phyloP scores from a whole-genome alignment of 139 green algal species.

The Mychonastes homosphaera region DNA sequence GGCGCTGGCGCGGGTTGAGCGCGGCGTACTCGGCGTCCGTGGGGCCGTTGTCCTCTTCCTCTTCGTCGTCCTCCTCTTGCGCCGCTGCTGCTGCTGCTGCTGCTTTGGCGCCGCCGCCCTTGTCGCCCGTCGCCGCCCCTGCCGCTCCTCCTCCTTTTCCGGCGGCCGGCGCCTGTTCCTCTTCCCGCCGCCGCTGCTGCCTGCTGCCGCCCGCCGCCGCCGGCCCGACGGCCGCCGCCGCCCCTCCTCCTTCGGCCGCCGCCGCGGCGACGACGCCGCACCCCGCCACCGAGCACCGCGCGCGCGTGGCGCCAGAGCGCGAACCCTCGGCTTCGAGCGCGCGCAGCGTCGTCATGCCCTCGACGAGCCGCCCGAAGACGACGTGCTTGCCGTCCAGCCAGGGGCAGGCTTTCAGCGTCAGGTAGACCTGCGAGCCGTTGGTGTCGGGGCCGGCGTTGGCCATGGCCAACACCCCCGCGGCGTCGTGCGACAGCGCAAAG shows the following conservation, averaged over 20 bases:
- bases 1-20: constrained; percentile 63
- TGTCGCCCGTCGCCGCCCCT: not conserved
- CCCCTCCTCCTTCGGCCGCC: not conserved
- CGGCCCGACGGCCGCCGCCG: not conserved
- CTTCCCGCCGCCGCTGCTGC: constrained; percentile 5
- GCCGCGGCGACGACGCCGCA: constrained; percentile 28
- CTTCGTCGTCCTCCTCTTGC: constrained; percentile 10
- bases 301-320: constrained; percentile 37
- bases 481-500: constrained; percentile 78
- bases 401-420: constrained; percentile 50
- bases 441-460: constrained; percentile 60
- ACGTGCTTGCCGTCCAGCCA: constrained; percentile 80
- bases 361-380: constrained; percentile 75
- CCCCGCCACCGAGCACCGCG: constrained; percentile 42
- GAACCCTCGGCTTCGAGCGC: constrained; percentile 60
- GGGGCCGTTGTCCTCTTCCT: constrained; percentile 11
- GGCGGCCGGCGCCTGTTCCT: not conserved
- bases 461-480: constrained; percentile 49
- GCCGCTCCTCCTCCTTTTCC: not conserved
- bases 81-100: not conserved
- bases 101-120: constrained; percentile 6
- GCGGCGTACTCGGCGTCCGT: constrained; percentile 19
- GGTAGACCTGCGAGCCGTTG: constrained; percentile 68
- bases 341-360: constrained; percentile 69
- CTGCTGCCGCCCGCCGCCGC: not conserved